Conservation (phyloP, 495 filamentous ascomycete species). For the Daldinia childiae region DNA sequence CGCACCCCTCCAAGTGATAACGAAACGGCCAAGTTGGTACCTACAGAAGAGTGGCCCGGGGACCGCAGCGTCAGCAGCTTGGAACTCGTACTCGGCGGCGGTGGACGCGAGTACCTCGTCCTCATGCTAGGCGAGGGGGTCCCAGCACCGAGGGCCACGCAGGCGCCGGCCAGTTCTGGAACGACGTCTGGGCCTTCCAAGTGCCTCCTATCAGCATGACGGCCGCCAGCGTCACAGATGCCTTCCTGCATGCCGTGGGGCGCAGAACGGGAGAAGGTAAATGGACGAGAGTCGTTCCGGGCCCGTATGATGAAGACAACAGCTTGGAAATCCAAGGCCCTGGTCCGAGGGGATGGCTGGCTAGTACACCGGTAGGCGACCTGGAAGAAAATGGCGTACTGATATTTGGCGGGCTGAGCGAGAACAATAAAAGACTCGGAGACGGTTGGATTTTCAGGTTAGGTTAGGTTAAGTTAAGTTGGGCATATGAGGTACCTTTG, state of each 20-base stretch:
- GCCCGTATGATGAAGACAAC: constrained; percentile 57
- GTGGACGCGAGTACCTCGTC: constrained; percentile 67
- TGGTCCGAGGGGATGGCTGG: constrained; percentile 57
- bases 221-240: constrained; percentile 62
- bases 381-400: constrained; percentile 61
- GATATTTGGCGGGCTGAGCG: constrained; percentile 62
- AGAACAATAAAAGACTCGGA: constrained; percentile 54
- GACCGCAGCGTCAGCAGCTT: constrained; percentile 57
- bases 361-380: constrained; percentile 57
- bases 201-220: constrained; percentile 61
- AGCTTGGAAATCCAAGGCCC: constrained; percentile 54
- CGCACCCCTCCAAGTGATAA: constrained; percentile 33
- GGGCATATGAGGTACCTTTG: background rate
- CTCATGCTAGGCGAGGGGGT: constrained; percentile 74
- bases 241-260: constrained; percentile 62
- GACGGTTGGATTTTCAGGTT: constrained; percentile 66
- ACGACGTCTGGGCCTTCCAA: constrained; percentile 80
- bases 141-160: constrained; percentile 69
- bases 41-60: constrained; percentile 53
- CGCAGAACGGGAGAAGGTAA: constrained; percentile 60
- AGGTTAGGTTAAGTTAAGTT: constrained; percentile 40
- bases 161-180: constrained; percentile 73
- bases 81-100: constrained; percentile 58
- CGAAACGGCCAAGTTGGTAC: constrained; percentile 40
- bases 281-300: constrained; percentile 59